Conservation (phyloP, 2,329 filamentous ascomycete species). For the Xylariomycetidae sp. region DNA sequence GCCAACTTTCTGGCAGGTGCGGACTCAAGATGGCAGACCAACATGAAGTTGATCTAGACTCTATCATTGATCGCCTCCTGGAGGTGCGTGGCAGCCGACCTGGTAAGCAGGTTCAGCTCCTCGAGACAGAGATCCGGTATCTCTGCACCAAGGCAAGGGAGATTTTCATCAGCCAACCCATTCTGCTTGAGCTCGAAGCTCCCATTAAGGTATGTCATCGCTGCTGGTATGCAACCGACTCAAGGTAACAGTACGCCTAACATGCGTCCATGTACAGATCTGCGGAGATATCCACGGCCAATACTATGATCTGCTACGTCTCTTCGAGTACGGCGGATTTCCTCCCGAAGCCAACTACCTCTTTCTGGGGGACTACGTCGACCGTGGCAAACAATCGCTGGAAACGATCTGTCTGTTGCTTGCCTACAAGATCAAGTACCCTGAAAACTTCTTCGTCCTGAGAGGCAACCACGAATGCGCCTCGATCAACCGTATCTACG, state of each 20-base stretch:
- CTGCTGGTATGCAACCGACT: too few species aligned
- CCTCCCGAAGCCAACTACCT: conserved; percentile 98
- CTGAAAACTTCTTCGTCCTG: conserved; percentile 94
- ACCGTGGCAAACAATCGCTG: conserved; percentile 90
- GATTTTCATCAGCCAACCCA: conserved; percentile 99
- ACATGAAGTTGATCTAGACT: conserved; percentile 95
- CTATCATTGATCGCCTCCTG: conserved; percentile 96
- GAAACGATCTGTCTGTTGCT: conserved; percentile 90
- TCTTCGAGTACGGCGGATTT: conserved; percentile 98
- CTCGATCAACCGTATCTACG: conserved; percentile 91
- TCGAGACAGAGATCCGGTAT: conserved; percentile 93
- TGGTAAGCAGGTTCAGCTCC: conserved; percentile 95
- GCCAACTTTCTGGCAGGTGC: conserved; percentile 40
- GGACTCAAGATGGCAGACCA: conserved; percentile 55
- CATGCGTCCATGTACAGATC: conserved; percentile 56
- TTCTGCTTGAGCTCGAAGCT: conserved; percentile 93
- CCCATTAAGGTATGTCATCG: conserved; percentile 94
- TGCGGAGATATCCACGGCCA: conserved; percentile 99
- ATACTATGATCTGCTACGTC: conserved; percentile 94
- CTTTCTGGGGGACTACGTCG: conserved; percentile 95
- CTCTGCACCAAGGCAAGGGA: conserved; percentile 98
- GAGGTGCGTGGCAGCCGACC: conserved; percentile 97
- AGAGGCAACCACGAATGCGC: conserved; percentile 96
- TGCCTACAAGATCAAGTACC: conserved; percentile 96
- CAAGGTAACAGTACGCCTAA: too few species aligned